These are phyloP conservation scores for Endogone sp. DNA, from an alignment of 192 early-diverging fungal species.

Conservation along the genomic window DNA sequence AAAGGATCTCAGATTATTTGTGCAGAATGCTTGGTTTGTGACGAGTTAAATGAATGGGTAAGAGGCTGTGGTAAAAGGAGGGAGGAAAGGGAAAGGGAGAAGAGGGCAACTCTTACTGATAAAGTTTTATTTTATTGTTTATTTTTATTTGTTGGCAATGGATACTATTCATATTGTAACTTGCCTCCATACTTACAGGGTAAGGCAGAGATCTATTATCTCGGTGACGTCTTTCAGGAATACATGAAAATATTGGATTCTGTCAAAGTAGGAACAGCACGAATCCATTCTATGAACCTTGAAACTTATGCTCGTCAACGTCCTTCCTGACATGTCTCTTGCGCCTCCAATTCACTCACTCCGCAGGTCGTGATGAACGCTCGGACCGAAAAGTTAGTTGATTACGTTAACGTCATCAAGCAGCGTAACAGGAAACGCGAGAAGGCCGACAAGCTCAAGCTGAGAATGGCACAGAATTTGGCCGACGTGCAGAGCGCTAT, in stretches of 20 bases:
- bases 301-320: too few species aligned
- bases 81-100: too few species aligned
- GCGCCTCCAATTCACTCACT: neutral
- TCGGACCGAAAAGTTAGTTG: slow-evolving; percentile 40
- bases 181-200: too few species aligned
- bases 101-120: too few species aligned
- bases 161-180: too few species aligned
- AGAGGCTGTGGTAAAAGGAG: too few species aligned
- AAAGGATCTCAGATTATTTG: too few species aligned
- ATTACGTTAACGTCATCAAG: slow-evolving; percentile 42
- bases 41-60: too few species aligned
- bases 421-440: slow-evolving; percentile 31
- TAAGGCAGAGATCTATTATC: slow-evolving; percentile 39
- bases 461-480: slow-evolving; percentile 17
- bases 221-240: slow-evolving; percentile 44
- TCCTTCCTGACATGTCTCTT: too few species aligned
- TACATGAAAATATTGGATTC: slow-evolving; percentile 44
- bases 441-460: slow-evolving; percentile 29
- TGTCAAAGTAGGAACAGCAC: slow-evolving; percentile 29
- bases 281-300: neutral
- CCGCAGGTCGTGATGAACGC: slow-evolving; percentile 40
- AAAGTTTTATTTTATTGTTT: too few species aligned
- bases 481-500: slow-evolving; percentile 19
- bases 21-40: too few species aligned
- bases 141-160: too few species aligned